A percentile compares a stretch with the other conserved stretches of the same genome.
Conservation (phyloP, 2,329 filamentous ascomycete species). For the Fusarium guadeloupense region DNA sequence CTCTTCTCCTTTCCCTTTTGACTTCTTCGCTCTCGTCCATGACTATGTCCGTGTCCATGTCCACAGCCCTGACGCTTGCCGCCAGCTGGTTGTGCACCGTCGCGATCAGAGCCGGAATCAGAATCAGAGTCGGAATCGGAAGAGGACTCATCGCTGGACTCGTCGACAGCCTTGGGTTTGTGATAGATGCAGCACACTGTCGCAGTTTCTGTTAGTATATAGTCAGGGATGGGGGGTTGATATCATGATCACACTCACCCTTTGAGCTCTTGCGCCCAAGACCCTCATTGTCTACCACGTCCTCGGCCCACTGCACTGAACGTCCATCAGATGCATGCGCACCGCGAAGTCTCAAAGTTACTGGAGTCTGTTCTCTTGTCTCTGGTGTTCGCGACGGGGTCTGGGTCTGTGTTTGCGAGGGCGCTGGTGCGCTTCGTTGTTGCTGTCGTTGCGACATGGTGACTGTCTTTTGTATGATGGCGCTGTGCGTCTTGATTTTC, state of each 20-base stretch:
- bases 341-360: conserved; percentile 63
- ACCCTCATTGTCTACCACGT: conserved; percentile 94
- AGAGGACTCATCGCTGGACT: conserved; percentile 77
- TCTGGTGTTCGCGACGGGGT: conserved; percentile 42
- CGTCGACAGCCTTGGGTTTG: conserved; percentile 80
- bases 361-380: conserved; percentile 44
- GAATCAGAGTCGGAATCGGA: conserved; percentile 68
- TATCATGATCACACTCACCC: conserved; percentile 62
- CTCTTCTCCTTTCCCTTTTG: conserved; percentile 52
- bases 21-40: conserved; percentile 45
- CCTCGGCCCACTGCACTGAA: conserved; percentile 90
- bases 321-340: conserved; percentile 58
- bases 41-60: conserved; percentile 49
- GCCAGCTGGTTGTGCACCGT: conserved; percentile 38
- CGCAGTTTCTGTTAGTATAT: not conserved
- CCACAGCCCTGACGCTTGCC: conserved; percentile 55
- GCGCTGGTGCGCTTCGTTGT: conserved; percentile 42
- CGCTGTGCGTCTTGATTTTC: not conserved
- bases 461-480: not conserved
- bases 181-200: conserved; percentile 99
- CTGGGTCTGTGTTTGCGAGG: conserved; percentile 49
- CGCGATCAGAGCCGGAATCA: conserved; percentile 47
- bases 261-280: conserved; percentile 95
- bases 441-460: conserved; percentile 48
- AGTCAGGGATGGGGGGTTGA: not conserved